Percentiles rank a stretch among this genome's conserved stretches.
Conservation (phyloP, 139 green algal species). For the Trebouxia sp. region DNA sequence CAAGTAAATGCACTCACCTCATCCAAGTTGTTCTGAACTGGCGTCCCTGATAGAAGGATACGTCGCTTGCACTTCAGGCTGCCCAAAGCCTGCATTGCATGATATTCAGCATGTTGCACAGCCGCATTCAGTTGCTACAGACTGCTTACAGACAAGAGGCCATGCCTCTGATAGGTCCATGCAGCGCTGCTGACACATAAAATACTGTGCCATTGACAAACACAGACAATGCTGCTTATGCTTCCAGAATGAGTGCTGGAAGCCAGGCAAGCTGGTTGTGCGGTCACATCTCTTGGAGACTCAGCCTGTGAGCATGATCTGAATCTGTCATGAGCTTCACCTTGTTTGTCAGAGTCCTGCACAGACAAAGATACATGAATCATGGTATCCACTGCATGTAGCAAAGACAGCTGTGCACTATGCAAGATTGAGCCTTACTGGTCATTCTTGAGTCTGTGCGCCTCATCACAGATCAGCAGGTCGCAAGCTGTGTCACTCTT, state of each 20-base stretch:
- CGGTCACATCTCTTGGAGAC: no score
- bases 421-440: slow-evolving; percentile 73
- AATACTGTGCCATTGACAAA: no score
- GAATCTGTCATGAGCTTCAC: slow-evolving; percentile 30
- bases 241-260: no score
- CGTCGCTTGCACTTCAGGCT: slow-evolving; percentile 82
- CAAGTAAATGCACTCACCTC: slow-evolving; percentile 61
- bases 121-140: background rate
- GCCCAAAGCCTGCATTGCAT: slow-evolving; percentile 65
- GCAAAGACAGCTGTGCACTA: slow-evolving; percentile 73
- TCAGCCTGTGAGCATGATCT: background rate
- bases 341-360: slow-evolving; percentile 73
- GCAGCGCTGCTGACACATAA: no score
- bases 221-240: background rate
- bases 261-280: no score
- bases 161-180: no score
- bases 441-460: slow-evolving; percentile 97
- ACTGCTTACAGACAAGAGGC: no score
- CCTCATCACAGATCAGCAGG: slow-evolving; percentile 98
- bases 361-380: background rate
- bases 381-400: no score
- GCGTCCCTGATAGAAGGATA: slow-evolving; percentile 94
- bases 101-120: background rate
- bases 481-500: slow-evolving; percentile 70
- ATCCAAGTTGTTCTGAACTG: slow-evolving; percentile 97